Base-by-base conservation (phyloP, 2,329 filamentous ascomycete genomes). In the Scleromitrula shiraiana region DNA sequence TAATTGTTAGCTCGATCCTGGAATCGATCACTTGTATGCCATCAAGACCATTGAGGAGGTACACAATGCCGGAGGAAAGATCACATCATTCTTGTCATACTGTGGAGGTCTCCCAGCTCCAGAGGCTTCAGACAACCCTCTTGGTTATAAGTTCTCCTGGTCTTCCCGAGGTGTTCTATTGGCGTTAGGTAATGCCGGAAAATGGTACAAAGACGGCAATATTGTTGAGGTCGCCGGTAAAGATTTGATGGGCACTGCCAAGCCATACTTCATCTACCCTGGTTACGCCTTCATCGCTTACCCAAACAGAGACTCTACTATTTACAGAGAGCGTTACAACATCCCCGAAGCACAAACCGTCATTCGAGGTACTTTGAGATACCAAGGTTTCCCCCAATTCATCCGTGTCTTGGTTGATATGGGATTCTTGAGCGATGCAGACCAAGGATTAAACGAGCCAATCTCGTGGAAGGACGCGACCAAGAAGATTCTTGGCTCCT, bases 341-440 rank as follows among this genome's bases (percentile, higher is more conserved):
- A 96, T 96, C 63, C 89, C 90, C 43, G 91, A 97, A 72, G 88
- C 88, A 12, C 70, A 95, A 68, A 95, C 87, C 43, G 80, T 96
- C 61, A 74, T 95, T 65, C 46, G 88, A 43, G 87, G 86, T 53
- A 94, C 89, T 24, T 77, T 96, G 29, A 76, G 91, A 57, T 97
- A 93, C 73, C 75, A 80, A 57, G 89, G 91, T 37, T 95, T 95
- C 78, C 89, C 90, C 2, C 80, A 94, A 66, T 91, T 96, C 68
- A 79, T 96, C 71, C 85, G 84, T 65, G 79, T 83, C 22, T 80
- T 97, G 9, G 88, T 95, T 52, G 85, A 96, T 65, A 85, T 90
- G 52, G 89, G 88, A 56, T 95, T 96, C 78, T 77, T 97, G 40
- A 78, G 74, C 47, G 88, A 95, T 50, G 77, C 80, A 35, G 70